Evolutionary conservation across 2,329 filamentous ascomycete genomes (phyloP).

Genomic region (Penicillium sp.): DNA sequence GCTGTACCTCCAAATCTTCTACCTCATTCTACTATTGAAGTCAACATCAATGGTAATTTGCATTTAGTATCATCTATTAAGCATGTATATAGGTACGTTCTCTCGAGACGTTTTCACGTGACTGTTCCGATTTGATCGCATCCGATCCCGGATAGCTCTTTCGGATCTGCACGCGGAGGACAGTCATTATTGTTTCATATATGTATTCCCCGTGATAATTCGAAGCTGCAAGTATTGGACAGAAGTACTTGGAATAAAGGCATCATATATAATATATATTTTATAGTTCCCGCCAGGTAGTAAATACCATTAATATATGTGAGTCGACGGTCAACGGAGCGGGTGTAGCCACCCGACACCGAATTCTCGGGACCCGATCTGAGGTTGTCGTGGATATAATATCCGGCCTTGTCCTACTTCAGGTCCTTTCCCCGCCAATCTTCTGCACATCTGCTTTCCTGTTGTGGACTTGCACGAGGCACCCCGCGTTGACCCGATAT

Average conservation of each 20-base stretch:
- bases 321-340: not conserved
- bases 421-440: not conserved
- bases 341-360: slow-evolving; percentile 15
- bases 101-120: not conserved
- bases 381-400: slow-evolving; percentile 3
- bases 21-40: not conserved
- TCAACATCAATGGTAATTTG: no score
- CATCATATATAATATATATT: no score
- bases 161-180: slow-evolving; percentile 2
- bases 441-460: not conserved
- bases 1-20: not conserved
- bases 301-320: not conserved
- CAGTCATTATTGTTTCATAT: no score
- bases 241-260: no score
- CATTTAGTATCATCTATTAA: not conserved
- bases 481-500: not conserved
- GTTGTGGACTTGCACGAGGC: not conserved
- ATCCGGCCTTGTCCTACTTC: not conserved
- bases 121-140: slow-evolving; percentile 3
- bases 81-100: no score
- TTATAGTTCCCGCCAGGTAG: not conserved
- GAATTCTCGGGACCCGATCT: slow-evolving; percentile 13
- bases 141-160: slow-evolving; percentile 3
- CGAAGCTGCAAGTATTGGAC: not conserved
- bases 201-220: not conserved